These are phyloP conservation scores for Phytomonas serpens DNA, from an alignment of 208 protist species.

Conservation along the genomic window DNA sequence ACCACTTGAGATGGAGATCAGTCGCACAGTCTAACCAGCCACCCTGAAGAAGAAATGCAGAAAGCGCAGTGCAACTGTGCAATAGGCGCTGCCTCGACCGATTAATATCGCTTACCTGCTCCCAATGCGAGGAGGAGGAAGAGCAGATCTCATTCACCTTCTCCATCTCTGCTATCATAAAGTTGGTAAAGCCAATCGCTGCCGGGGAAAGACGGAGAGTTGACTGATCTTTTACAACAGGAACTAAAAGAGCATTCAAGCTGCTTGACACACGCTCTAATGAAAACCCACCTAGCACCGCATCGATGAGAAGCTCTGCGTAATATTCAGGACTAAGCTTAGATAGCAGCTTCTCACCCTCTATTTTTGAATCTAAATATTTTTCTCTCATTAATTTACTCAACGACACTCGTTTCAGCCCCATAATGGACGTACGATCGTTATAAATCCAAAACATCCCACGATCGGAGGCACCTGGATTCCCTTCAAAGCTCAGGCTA, in stretches of 20 bases:
- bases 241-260: conserved; percentile 23
- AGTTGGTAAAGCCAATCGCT: conserved; percentile 19
- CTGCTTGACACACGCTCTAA: conserved; percentile 12
- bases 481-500: background rate
- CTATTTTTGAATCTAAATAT: conserved; percentile 17
- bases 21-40: conserved; percentile 45
- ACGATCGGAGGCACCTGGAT: background rate
- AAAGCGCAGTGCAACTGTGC: conserved; percentile 16
- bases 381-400: conserved; percentile 28
- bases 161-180: conserved; percentile 20
- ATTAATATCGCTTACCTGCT: conserved; percentile 26
- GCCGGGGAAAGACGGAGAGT: conserved; percentile 25
- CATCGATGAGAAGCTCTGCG: conserved; percentile 27
- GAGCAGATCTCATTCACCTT: conserved; percentile 28
- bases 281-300: conserved; percentile 21
- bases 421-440: conserved; percentile 23
- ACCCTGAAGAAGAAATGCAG: conserved; percentile 21
- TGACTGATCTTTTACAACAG: conserved; percentile 9
- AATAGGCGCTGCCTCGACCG: conserved; percentile 15
- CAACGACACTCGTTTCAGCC: conserved; percentile 26
- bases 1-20: conserved; percentile 14
- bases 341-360: conserved; percentile 17
- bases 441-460: conserved; percentile 47
- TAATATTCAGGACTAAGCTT: conserved; percentile 18
- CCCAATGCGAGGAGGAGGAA: conserved; percentile 28